Conservation (phyloP, 1,284 basidiomycete species). For the Meira nashicola region DNA sequence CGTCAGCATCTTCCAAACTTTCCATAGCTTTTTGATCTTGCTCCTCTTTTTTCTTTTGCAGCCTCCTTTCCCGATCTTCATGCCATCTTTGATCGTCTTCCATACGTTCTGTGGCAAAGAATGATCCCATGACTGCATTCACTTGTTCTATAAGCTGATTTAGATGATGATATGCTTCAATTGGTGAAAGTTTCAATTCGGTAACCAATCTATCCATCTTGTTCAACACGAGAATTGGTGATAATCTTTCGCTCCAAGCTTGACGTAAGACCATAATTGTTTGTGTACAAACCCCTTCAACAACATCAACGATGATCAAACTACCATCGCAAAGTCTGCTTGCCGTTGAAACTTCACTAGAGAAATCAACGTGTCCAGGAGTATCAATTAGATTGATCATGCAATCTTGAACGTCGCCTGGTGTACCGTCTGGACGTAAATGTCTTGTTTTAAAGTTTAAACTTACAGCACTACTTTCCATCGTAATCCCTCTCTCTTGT, state of each 20-base stretch:
- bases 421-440: conserved; percentile 28
- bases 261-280: conserved; percentile 92
- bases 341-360: conserved; percentile 90
- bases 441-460: conserved; percentile 46
- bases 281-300: conserved; percentile 96
- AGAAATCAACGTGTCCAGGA: conserved; percentile 97
- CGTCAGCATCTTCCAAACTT: conserved; percentile 13
- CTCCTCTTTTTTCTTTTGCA: conserved; percentile 67
- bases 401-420: conserved; percentile 59
- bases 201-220: conserved; percentile 93
- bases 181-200: conserved; percentile 83
- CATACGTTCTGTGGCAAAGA: conserved; percentile 95
- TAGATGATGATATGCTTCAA: conserved; percentile 91
- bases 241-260: conserved; percentile 84
- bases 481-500: conserved; percentile 95
- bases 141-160: conserved; percentile 91
- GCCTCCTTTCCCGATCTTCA: conserved; percentile 78
- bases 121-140: conserved; percentile 94
- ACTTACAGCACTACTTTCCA: conserved; percentile 85
- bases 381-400: conserved; percentile 95
- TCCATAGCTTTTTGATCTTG: conserved; percentile 23
- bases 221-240: conserved; percentile 92
- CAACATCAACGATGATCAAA: conserved; percentile 91
- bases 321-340: conserved; percentile 91
- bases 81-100: conserved; percentile 83